These are phyloP conservation scores for Epichloe amarillans DNA, from an alignment of 2,329 filamentous ascomycete species.

Conservation along the genomic window DNA sequence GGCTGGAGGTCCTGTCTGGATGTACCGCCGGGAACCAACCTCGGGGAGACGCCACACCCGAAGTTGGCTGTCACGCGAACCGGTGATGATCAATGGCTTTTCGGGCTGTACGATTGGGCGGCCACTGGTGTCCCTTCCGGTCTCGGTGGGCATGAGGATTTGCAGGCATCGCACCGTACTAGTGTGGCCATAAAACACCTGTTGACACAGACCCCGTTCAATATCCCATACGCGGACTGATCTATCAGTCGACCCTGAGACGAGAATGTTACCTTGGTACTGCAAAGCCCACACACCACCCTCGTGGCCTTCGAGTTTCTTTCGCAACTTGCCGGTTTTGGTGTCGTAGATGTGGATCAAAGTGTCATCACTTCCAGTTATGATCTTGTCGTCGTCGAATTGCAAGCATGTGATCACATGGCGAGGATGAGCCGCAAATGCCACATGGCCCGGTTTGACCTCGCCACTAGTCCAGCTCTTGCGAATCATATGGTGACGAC, in stretches of 20 bases:
- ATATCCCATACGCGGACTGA: slow-evolving; percentile 99
- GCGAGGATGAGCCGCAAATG: slow-evolving; percentile 88
- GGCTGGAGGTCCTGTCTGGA: slow-evolving; percentile 62
- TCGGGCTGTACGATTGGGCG: slow-evolving; percentile 78
- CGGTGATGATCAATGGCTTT: slow-evolving; percentile 92
- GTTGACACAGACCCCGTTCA: slow-evolving; percentile 78
- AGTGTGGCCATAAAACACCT: slow-evolving; percentile 94
- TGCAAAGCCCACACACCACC: slow-evolving; percentile 96
- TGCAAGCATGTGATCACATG: slow-evolving; percentile 97
- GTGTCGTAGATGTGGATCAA: slow-evolving; percentile 98
- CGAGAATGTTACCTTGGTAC: slow-evolving; percentile 87
- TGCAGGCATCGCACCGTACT: slow-evolving; percentile 93
- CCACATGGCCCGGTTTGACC: slow-evolving; percentile 77
- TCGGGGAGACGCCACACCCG: slow-evolving; percentile 90
- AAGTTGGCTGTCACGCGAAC: slow-evolving; percentile 85
- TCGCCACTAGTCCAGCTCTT: slow-evolving; percentile 84
- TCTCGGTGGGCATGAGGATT: slow-evolving; percentile 76
- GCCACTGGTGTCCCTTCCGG: slow-evolving; percentile 58
- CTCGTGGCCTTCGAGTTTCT: slow-evolving; percentile 82
- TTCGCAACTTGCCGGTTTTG: slow-evolving; percentile 75
- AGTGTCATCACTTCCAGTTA: slow-evolving; percentile 94
- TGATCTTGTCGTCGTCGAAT: slow-evolving; percentile 95
- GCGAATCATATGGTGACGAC: slow-evolving; percentile 80
- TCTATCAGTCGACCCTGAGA: slow-evolving; percentile 90
- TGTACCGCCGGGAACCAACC: slow-evolving; percentile 61